Evolutionary conservation across 2,329 filamentous ascomycete species (phyloP).

Genomic region (Botrytis tulipae): DNA sequence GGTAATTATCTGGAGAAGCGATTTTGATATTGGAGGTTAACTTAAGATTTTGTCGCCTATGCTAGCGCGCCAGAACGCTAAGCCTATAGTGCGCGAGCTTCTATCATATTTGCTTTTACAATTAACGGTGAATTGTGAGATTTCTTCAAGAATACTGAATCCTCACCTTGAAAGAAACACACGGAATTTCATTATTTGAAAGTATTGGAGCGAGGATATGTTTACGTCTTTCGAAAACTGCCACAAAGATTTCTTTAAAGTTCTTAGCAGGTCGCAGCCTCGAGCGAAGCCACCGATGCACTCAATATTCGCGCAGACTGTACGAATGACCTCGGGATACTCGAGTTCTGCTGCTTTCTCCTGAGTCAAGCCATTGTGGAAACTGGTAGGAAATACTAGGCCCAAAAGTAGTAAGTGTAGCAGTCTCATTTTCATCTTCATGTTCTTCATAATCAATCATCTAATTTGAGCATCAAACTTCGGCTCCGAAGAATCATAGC

Average conservation of each 20-base stretch:
- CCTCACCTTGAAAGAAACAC: background rate
- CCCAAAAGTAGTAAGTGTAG: background rate
- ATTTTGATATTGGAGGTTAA: background rate
- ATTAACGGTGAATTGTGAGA: background rate
- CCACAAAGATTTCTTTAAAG: background rate
- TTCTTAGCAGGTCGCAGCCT: background rate
- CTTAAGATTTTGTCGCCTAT: background rate
- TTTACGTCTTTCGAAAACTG: background rate
- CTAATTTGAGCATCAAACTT: background rate
- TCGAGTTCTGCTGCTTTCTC: background rate
- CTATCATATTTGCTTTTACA: background rate
- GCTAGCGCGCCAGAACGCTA: background rate
- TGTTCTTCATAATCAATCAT: background rate
- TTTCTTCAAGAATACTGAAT: too few relatives aligned
- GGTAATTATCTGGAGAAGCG: background rate
- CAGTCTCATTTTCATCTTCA: background rate
- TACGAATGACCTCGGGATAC: background rate
- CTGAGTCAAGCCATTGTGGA: background rate
- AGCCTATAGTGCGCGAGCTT: background rate
- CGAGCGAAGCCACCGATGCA: background rate
- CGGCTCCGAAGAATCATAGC: constrained; percentile 1
- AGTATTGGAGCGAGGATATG: background rate
- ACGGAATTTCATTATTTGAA: background rate
- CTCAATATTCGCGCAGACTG: background rate
- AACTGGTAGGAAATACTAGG: too few relatives aligned